Conservation (phyloP, 2,329 filamentous ascomycete genomes). For the Chrysosporium queenslandicum region DNA sequence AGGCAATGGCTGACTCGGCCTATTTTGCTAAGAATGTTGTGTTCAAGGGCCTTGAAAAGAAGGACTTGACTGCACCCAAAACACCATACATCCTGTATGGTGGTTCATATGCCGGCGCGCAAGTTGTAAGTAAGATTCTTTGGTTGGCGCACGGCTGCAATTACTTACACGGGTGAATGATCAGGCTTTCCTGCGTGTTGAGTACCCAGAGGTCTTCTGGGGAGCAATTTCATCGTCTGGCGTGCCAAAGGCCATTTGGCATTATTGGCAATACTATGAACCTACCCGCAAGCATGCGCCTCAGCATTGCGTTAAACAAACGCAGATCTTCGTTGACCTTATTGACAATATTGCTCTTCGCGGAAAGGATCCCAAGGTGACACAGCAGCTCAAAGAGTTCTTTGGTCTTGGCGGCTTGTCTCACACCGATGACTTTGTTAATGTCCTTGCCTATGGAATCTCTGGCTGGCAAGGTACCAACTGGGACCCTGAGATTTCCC, state of each 20-base stretch:
- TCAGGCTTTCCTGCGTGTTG: conserved; percentile 59
- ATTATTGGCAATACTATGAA: conserved; percentile 61
- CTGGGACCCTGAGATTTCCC: conserved; percentile 50
- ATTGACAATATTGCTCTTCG: conserved; percentile 49
- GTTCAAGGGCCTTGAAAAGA: conserved; percentile 59
- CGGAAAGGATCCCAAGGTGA: conserved; percentile 37
- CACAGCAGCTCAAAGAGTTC: conserved; percentile 42
- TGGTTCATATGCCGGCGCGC: conserved; percentile 72
- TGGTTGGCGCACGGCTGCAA: no score
- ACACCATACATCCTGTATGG: conserved; percentile 72
- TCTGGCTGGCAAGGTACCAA: conserved; percentile 46
- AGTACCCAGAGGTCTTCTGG: conserved; percentile 71
- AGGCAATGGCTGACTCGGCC: conserved; percentile 68
- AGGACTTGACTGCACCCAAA: conserved; percentile 54
- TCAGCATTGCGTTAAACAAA: conserved; percentile 53
- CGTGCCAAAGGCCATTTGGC: conserved; percentile 65
- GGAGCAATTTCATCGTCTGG: conserved; percentile 71
- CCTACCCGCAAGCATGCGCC: conserved; percentile 49
- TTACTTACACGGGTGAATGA: background rate
- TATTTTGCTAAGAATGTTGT: conserved; percentile 67
- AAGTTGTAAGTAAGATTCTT: conserved; percentile 38
- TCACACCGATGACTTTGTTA: conserved; percentile 46
- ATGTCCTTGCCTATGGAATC: conserved; percentile 38
- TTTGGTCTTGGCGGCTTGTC: conserved; percentile 42
- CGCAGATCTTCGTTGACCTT: conserved; percentile 51